phyloP scores from a whole-genome alignment of 176 grass and related monocot species.

The Ananas comosus region DNA sequence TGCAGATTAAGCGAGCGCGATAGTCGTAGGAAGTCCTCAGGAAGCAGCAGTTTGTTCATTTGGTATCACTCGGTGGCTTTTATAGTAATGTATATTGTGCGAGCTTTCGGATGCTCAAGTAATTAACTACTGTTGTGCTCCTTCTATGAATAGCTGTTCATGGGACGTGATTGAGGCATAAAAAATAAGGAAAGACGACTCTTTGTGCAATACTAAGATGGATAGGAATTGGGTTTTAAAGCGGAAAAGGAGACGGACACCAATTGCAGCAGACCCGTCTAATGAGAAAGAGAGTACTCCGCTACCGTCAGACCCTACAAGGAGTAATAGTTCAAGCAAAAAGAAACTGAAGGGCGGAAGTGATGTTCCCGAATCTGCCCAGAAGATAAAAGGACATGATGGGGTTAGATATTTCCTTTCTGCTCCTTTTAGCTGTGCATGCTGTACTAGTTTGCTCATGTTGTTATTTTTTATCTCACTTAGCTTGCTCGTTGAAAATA shows the following conservation, averaged over 20 bases:
- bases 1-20: too few relatives aligned
- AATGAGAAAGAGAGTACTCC: constrained; percentile 49
- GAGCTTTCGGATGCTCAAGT: too few relatives aligned
- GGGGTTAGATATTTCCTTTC: constrained; percentile 58
- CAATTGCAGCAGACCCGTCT: constrained; percentile 46
- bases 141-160: too few relatives aligned
- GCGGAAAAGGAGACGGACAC: constrained; percentile 79
- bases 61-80: too few relatives aligned
- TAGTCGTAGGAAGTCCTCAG: too few relatives aligned
- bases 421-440: constrained; percentile 20
- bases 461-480: background rate
- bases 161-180: background rate
- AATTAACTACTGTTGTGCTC: too few relatives aligned
- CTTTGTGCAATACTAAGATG: constrained; percentile 56
- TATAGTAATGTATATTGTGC: too few relatives aligned
- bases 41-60: too few relatives aligned
- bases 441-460: background rate
- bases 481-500: too few relatives aligned
- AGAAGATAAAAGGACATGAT: constrained; percentile 82
- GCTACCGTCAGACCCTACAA: constrained; percentile 36
- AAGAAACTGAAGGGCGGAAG: constrained; percentile 53
- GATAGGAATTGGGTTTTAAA: constrained; percentile 72
- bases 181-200: constrained; percentile 78
- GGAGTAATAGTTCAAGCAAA: constrained; percentile 31
- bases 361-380: constrained; percentile 31